Percentiles rank a stretch among this genome's conserved stretches.
Conservation (phyloP, 176 grass and related monocot genomes). For the Bolboschoenus planiculmis region DNA sequence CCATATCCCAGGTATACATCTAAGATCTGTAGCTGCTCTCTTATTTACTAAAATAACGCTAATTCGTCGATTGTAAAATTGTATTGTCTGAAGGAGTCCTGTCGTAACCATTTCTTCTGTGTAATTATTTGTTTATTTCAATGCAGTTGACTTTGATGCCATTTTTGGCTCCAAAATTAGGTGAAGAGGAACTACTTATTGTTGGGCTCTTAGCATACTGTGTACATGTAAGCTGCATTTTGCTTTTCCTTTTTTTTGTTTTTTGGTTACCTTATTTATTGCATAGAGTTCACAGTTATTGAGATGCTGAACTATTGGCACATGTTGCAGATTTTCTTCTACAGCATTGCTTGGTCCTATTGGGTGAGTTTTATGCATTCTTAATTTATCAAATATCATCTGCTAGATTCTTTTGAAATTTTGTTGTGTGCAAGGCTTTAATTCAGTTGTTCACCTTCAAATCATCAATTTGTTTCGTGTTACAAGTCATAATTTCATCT, state of each 20-base stretch:
- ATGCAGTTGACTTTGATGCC: conserved; percentile 84
- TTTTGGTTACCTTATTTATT: neutral
- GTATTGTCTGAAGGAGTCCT: neutral
- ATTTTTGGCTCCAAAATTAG: conserved; percentile 47
- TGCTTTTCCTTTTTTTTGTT: neutral
- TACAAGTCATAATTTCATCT: neutral
- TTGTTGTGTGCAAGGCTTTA: neutral
- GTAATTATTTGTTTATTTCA: conserved; percentile 10
- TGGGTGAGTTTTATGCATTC: conserved; percentile 49
- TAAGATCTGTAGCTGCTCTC: conserved; percentile 11
- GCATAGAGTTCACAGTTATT: conserved; percentile 12
- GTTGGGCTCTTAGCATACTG: conserved; percentile 70
- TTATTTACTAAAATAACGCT: neutral
- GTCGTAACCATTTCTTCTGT: neutral
- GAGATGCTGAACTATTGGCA: conserved; percentile 11
- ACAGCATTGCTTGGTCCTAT: conserved; percentile 84
- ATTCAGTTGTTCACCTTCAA: neutral
- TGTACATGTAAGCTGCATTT: conserved; percentile 48
- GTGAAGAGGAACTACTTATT: conserved; percentile 74
- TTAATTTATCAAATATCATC: neutral
- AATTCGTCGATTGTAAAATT: neutral
- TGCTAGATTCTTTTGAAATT: neutral
- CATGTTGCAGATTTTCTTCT: conserved; percentile 76
- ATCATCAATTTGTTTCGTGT: neutral
- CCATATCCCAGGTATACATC: conserved; percentile 63